phyloP scores from a whole-genome alignment of 1,284 basidiomycete species.

The Cryptococcus sp. region DNA sequence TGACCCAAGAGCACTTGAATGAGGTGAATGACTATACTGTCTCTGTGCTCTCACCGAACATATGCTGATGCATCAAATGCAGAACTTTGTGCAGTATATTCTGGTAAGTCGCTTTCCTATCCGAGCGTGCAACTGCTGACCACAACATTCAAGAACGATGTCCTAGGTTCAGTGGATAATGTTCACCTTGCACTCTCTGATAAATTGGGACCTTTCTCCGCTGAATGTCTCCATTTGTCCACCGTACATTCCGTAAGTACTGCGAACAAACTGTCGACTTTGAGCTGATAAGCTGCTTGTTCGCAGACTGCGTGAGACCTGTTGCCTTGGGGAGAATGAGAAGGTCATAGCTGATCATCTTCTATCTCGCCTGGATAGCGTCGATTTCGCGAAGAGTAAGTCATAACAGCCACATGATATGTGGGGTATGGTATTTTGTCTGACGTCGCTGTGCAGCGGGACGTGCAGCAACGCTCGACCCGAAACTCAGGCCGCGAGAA shows the following conservation, averaged over 20 bases:
- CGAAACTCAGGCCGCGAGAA: conserved; percentile 26
- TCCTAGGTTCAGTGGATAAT: conserved; percentile 51
- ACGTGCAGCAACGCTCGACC: conserved; percentile 39
- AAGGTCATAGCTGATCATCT: conserved; percentile 12
- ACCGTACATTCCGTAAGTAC: conserved; percentile 45
- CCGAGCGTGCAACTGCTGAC: too few species aligned
- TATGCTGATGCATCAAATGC: conserved; percentile 7
- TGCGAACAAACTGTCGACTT: background rate
- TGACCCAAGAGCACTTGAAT: conserved; percentile 47
- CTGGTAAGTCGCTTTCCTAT: conserved; percentile 22
- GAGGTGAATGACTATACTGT: conserved; percentile 38
- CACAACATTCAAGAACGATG: conserved; percentile 36
- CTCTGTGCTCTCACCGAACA: background rate
- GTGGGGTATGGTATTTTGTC: background rate
- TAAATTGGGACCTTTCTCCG: conserved; percentile 23
- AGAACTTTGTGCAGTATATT: conserved; percentile 51
- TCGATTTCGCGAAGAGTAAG: conserved; percentile 55
- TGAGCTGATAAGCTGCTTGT: conserved; percentile 10
- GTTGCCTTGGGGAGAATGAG: background rate
- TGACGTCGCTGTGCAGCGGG: conserved; percentile 34
- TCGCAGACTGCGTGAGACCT: conserved; percentile 35
- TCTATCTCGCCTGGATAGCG: conserved; percentile 21
- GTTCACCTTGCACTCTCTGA: conserved; percentile 51
- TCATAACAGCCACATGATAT: background rate
- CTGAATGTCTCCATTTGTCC: conserved; percentile 33